These are phyloP conservation scores for Scheffersomyces ergatensis DNA, from an alignment of 805 yeast genomes.

Conservation along the genomic window DNA sequence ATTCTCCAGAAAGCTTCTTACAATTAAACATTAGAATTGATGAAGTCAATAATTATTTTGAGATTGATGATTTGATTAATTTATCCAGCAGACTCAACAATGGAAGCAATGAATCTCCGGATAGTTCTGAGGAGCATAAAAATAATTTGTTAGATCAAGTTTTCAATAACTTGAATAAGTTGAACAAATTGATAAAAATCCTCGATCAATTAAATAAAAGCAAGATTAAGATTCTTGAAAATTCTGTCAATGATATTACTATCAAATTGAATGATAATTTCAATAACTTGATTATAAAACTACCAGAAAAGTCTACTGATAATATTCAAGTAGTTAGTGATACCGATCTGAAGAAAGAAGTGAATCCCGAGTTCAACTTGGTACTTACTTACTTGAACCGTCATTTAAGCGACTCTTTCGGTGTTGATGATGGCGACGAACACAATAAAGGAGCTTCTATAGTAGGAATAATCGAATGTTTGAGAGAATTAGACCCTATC, in stretches of 20 bases:
- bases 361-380: constrained; percentile 10
- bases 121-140: constrained; percentile 1
- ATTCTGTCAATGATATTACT: constrained; percentile 24
- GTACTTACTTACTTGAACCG: constrained; percentile 21
- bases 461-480: constrained; percentile 31
- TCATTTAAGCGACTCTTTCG: constrained; percentile 10
- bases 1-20: constrained; percentile 14
- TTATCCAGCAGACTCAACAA: constrained; percentile 21
- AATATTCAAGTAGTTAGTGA: constrained; percentile 3
- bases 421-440: not conserved
- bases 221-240: constrained; percentile 22
- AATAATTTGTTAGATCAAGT: constrained; percentile 19
- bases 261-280: constrained; percentile 25
- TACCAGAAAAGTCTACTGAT: constrained; percentile 13
- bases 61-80: constrained; percentile 25
- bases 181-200: constrained; percentile 30
- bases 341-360: not conserved
- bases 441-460: constrained; percentile 14
- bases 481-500: constrained; percentile 30
- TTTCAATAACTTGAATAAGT: constrained; percentile 27
- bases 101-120: not conserved
- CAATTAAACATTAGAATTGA: constrained; percentile 19
- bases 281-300: constrained; percentile 13
- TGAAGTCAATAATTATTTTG: constrained; percentile 21
- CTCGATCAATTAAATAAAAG: constrained; percentile 29